Evolutionary conservation across 2,329 filamentous ascomycete species (phyloP), one percentile per base, ranked within the genome.

Genomic region (Fusarium cyanostomum): DNA sequence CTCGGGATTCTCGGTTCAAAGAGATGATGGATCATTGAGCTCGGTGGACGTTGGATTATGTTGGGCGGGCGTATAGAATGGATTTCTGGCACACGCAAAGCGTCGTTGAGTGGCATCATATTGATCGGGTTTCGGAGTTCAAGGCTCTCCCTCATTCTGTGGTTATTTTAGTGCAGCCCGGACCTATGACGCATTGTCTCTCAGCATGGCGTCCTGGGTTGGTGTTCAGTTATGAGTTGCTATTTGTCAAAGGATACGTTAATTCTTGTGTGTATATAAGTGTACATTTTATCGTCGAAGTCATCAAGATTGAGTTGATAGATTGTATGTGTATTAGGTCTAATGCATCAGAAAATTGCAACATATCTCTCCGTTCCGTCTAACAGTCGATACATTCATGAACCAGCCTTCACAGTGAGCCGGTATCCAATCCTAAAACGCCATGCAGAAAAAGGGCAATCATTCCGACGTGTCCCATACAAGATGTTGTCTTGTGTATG

Each of bases 1-100:
- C 75, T 5, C 77, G 86, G 50, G 84, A 85, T 60, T 86, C 86
- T 34, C 83, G 79, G 65, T 89, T 89, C 64, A 78, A 78, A 43
- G 87, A 89, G 75, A 82, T 84, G 61, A 80, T 88, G 52, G 71
- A 76, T 38, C 67, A 61, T 28, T 75, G 59, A 73, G 31, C 8
- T 27, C 15, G 35, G 16, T 42, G n/a, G 34, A 27, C 18, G 16
- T 18, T 43, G 18, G 13, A 15, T 24, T 9, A 27, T n/a, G 31
- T 42, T 28, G 33, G 50, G 63, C 31, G 42, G n/a, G n/a, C n/a
- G 18, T 39, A 53, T 18, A 15, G 31, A 35, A 15, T 43, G 38
- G 44, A 13, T 52, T 43, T 3, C 10, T 11, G 7, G 16, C 43
- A 41, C 15, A 11, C 43, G 34, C 11, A 42, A 37, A 55, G 52